These are phyloP conservation scores for Eucalyptus curtisii DNA, from an alignment of 345 rosid genomes.

Conservation along the genomic window DNA sequence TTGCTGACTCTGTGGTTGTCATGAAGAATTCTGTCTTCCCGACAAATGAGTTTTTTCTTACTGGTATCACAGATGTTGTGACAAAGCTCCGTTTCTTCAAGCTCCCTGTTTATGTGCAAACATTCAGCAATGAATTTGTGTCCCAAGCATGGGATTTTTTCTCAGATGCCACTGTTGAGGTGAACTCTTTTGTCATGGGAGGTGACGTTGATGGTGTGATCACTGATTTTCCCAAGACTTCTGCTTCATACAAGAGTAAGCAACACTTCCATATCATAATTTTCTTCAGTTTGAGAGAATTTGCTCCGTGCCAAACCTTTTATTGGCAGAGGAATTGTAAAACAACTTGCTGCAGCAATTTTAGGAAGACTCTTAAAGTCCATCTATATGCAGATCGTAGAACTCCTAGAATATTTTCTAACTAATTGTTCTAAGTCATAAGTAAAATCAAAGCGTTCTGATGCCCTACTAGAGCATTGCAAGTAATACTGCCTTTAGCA, in stretches of 20 bases:
- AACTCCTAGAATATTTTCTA: not conserved
- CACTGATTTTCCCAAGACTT: slow-evolving; percentile 76
- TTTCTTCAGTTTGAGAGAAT: not conserved
- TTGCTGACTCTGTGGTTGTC: slow-evolving; percentile 60
- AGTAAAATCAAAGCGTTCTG: not conserved
- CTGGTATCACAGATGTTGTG: slow-evolving; percentile 27
- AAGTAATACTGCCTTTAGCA: not conserved
- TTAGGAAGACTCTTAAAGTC: not conserved
- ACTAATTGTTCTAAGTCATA: not conserved
- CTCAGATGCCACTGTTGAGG: slow-evolving; percentile 67
- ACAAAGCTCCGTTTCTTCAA: slow-evolving; percentile 26
- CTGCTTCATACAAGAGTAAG: slow-evolving; percentile 79
- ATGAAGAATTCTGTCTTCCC: slow-evolving; percentile 48
- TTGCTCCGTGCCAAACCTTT: not conserved
- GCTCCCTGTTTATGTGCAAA: slow-evolving; percentile 55
- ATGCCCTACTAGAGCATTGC: not conserved
- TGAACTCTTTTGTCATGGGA: slow-evolving; percentile 27
- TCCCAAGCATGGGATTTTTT: slow-evolving; percentile 92
- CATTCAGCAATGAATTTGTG: slow-evolving; percentile 71
- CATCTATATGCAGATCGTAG: not conserved
- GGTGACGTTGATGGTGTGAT: slow-evolving; percentile 40
- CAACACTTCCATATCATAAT: not conserved
- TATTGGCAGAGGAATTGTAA: not conserved
- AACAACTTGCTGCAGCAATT: not conserved
- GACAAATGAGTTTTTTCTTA: not conserved